Evolutionary conservation across 345 rosid genomes (phyloP), one percentile per base, ranked within the genome.

Genomic region (Euclidium syriacum): DNA sequence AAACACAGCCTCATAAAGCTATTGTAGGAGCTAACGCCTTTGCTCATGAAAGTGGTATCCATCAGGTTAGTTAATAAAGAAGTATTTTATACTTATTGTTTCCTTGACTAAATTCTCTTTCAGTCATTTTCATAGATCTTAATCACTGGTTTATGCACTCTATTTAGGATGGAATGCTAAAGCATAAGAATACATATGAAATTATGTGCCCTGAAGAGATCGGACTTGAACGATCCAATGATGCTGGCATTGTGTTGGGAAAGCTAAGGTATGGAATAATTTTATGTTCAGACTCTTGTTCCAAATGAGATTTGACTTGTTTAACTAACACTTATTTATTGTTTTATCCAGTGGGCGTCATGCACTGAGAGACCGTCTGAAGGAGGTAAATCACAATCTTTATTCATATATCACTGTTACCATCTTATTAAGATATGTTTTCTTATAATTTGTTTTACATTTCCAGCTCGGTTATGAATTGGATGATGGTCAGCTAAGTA

Each of bases 41-140:
- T 76, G 94, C 95, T 39, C 95, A 87, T 71, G 91, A 85, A 70
- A 91, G 98, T 71, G 95, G 97, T 54, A 81, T 86, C 62, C 97
- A 85, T 76, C 90, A 90, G 90, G 97, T 86, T 62, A 39, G 77
- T 51, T 58, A 0, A 47, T 3, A 15, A 47, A 30, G n/a, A 1
- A 14, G 10, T 43, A 32, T 14, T 29, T 39, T 16, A 20, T 42
- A 10, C 26, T 7, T 15, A 26, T 40, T 38, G 16, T 22, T 52
- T 39, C 12, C 10, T 5, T 18, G 60, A 14, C 52, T 10, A 40
- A 27, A 39, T 20, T 10, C 10, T 50, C 27, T 34, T 34, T 34
- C 42, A 20, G 10, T 34, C 42, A 6, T 20, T 12, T 53, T 23
- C 14, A 10, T 24, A 15, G 25, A 17, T 27, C 20, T 14, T 54